These are phyloP conservation scores for Hyaloscypha bicolor DNA, from an alignment of 495 filamentous ascomycete species.

Conservation along the genomic window DNA sequence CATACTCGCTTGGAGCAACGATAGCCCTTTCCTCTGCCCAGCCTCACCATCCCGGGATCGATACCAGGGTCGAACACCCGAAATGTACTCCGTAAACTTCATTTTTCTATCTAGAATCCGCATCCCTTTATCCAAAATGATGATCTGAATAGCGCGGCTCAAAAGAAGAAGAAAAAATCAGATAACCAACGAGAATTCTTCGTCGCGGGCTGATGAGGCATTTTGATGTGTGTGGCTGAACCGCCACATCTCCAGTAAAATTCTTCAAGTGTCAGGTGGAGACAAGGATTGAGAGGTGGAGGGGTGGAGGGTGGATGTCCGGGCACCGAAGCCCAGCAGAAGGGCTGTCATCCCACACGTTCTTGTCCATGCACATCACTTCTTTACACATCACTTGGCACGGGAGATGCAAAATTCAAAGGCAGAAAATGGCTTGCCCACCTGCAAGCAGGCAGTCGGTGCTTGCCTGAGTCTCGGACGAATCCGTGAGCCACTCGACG, in stretches of 20 bases:
- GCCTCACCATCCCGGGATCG: neutral
- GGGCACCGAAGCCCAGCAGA: neutral
- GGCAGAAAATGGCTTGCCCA: neutral
- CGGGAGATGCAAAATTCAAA: neutral
- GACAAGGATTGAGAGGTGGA: neutral
- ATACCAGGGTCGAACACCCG: neutral
- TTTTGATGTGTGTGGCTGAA: neutral
- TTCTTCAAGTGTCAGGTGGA: neutral
- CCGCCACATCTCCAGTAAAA: neutral
- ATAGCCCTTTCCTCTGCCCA: neutral
- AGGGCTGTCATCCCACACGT: neutral
- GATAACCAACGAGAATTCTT: neutral
- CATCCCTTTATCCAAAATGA: neutral
- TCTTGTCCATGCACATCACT: neutral
- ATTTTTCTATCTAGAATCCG: neutral
- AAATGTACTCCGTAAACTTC: neutral
- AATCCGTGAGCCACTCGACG: conserved; percentile 13
- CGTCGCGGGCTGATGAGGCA: neutral
- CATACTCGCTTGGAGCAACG: neutral
- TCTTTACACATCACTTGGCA: neutral
- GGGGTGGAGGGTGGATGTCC: too few species aligned
- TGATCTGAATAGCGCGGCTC: neutral
- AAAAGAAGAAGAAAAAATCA: neutral
- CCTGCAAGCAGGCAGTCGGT: neutral
- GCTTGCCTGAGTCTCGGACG: conserved; percentile 10